Evolutionary conservation across 2,329 filamentous ascomycete species (phyloP), one percentile per base, ranked within the genome.

Genomic region (Cucurbitaria berberidis): DNA sequence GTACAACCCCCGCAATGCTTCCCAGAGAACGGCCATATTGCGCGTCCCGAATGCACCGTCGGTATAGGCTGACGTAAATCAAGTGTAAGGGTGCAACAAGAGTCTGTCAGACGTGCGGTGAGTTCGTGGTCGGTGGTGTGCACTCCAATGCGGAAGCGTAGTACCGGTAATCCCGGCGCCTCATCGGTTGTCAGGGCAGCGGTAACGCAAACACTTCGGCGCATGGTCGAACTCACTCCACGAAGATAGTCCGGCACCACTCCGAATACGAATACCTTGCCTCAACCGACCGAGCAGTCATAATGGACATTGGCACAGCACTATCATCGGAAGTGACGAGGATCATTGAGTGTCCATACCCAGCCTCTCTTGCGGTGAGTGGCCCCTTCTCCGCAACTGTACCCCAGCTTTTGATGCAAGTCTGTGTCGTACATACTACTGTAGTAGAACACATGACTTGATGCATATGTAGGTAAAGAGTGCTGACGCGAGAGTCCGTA

Each of bases 351-450:
- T 77, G 80, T 29, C 76, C 78, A 19, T 84, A 82, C 59, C 76
- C 78, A n/a, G 77, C 80, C 15, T 80, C 77, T 24, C 70, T 84
- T 38, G 77, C 79, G 66, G 81, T 83, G 69, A 63, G 73, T 68
- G 70, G 22, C 29, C 36, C 40, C 27, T n/a, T 45, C 38, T 47
- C 59, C 52, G 45, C 53, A 43, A 36, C 19, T 39, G 36, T 21
- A 22, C 50, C 42, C 26, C 45, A 55, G 32, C 16, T 35, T 49
- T 50, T 53, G 45, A 43, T 45, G 41, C 47, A 54, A 45, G 48
- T 35, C 40, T 26, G 35, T 40, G 45, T 55, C 51, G 56, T 59
- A 60, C 60, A 44, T 59, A 60, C 60, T 42, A 30, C 22, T 41
- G n/a, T n/a, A 29, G 29, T 38, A 43, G 45, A 45, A 46, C 63